Evolutionary conservation across 371 early-diverging fungal species (phyloP).

Genomic region (Lichtheimia hyalospora): DNA sequence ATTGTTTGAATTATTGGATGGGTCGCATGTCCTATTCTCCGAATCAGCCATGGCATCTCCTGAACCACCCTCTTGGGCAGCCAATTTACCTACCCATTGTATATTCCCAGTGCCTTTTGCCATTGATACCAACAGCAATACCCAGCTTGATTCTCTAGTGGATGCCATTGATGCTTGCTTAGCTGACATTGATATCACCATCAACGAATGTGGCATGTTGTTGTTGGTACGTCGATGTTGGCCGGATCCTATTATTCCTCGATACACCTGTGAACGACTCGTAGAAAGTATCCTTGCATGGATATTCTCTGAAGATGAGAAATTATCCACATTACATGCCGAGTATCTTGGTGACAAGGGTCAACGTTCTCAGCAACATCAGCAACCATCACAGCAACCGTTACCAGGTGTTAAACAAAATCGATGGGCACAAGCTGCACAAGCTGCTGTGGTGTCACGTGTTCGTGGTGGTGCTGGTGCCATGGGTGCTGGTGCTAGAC

Average conservation of each 20-base stretch:
- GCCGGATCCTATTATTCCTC: slow-evolving; percentile 61
- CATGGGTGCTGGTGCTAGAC: slow-evolving; percentile 2
- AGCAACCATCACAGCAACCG: slow-evolving; percentile 1
- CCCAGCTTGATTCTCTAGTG: slow-evolving; percentile 50
- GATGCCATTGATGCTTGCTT: slow-evolving; percentile 55
- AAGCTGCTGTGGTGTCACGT: slow-evolving; percentile 27
- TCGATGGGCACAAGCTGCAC: slow-evolving; percentile 32
- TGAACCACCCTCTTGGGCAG: background rate
- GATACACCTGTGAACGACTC: slow-evolving; percentile 47
- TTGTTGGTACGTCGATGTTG: slow-evolving; percentile 54
- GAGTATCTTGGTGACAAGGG: slow-evolving; percentile 32
- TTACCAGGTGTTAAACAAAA: slow-evolving; percentile 20
- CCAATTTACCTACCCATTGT: slow-evolving; percentile 14
- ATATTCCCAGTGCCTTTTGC: slow-evolving; percentile 56
- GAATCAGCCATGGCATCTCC: background rate
- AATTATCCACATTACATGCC: slow-evolving; percentile 37
- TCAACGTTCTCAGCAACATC: no score
- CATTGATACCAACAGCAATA: slow-evolving; percentile 44
- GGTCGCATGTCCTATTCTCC: slow-evolving; percentile 42
- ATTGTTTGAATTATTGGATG: slow-evolving; percentile 54
- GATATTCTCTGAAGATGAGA: slow-evolving; percentile 57
- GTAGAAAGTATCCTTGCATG: slow-evolving; percentile 52
- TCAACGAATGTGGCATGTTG: slow-evolving; percentile 59
- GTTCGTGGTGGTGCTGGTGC: slow-evolving; percentile 19
- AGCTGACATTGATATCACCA: slow-evolving; percentile 47